Percentiles rank a stretch among this genome's conserved stretches.
phyloP scores from a whole-genome alignment of 495 filamentous ascomycete species.

The Staphylotrichum longicolle region DNA sequence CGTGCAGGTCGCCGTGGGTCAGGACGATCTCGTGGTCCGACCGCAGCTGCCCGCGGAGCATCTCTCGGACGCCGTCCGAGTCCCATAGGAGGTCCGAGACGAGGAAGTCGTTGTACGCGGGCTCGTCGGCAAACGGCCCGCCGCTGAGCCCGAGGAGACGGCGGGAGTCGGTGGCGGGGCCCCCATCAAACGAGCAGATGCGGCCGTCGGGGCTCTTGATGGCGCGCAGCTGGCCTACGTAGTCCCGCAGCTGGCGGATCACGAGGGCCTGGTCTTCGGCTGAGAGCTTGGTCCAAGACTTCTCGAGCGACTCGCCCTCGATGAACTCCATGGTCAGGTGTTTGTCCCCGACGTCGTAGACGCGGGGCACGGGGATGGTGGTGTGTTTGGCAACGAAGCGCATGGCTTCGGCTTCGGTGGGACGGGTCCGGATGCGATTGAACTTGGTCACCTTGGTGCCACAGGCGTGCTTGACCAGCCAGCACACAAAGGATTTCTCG shows the following conservation, averaged over 20 bases:
- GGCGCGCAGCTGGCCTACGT: constrained; percentile 1
- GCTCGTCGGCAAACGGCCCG: constrained; percentile 7
- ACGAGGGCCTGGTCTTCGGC: not conserved
- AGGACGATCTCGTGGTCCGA: constrained; percentile 7
- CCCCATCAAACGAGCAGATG: constrained; percentile 8
- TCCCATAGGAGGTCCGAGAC: not conserved
- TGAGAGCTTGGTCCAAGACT: not conserved
- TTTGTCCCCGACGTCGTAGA: not conserved
- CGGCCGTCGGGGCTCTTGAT: constrained; percentile 9
- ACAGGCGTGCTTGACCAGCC: constrained; percentile 7
- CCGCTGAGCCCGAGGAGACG: not conserved
- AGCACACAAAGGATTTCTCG: not conserved
- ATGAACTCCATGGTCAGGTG: constrained; percentile 2
- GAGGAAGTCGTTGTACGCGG: constrained; percentile 5
- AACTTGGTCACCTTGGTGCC: constrained; percentile 7
- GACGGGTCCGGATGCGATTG: not conserved
- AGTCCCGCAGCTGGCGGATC: not conserved
- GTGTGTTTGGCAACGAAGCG: constrained; percentile 2
- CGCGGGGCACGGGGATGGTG: constrained; percentile 1
- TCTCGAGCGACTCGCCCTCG: not conserved
- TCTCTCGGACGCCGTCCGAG: not conserved
- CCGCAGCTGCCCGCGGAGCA: constrained; percentile 1
- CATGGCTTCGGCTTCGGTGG: constrained; percentile 2
- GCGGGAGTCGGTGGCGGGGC: constrained; percentile 1
- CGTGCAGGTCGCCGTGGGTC: constrained; percentile 4